Evolutionary conservation across 371 early-diverging fungal species (phyloP), one percentile per base, ranked within the genome.

Genomic region (Syncephalis fuscata): DNA sequence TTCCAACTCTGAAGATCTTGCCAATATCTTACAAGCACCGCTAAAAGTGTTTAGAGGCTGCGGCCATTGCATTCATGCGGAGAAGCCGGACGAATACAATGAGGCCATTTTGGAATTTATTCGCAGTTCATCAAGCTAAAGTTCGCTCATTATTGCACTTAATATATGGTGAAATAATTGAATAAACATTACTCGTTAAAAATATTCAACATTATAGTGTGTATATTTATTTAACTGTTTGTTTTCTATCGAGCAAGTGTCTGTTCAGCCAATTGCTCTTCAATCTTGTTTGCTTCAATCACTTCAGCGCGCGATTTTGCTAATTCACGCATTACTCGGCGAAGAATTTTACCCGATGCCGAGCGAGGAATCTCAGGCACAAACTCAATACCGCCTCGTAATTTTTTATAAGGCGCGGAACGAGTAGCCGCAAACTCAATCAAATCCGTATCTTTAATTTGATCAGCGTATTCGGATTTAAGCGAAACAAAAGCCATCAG

Each of bases 401-500:
- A 57, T 47, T 69, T 62, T 61, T 89, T 89, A 66, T 87, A 71
- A 9, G 67, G 63, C 0, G 84, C 78, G 0, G 85, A 80, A n/a
- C 69, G 58, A 0, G 49, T 54, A 19, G 68, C 67, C 9, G 85
- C 67, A 65, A 69, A 84, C 7, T 62, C 54, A 16, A 58, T 50
- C 16, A 92, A 66, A 21, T 74, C 68, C 25, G 57, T 55, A 23
- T 65, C 51, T 17, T 49, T 44, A n/a, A 64, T 68, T 43, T 56
- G 51, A 16, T 64, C 44, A 2, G 47, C 45, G 5, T 21, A 57
- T 22, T 48, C 45, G 27, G 39, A 45, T 3, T 56, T 58, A 8
- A 80, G 67, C 1, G 85, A 86, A 43, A 89, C 58, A 49, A 71
- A 88, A 0, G 85, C 93, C 9, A 73, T 60, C 11, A 92, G 93